Conservation (phyloP, 2,329 filamentous ascomycete genomes). For the Xylaria hypoxylon region DNA sequence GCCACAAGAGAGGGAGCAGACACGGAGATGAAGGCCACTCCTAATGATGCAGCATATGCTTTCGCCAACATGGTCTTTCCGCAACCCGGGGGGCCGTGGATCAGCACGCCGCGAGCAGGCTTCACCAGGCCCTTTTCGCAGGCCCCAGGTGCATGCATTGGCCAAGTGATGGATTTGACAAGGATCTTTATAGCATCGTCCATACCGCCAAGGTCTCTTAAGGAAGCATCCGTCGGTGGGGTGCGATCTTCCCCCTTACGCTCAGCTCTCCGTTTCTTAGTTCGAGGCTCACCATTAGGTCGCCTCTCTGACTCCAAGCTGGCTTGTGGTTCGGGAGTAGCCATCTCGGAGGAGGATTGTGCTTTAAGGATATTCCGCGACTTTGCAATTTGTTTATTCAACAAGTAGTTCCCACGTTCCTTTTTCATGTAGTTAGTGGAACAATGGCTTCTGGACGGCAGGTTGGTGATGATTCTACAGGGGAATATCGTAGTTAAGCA, state of each 20-base stretch:
- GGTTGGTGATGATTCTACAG: background rate
- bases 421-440: slow-evolving; percentile 30
- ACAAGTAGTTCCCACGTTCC: slow-evolving; percentile 51
- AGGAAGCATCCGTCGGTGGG: slow-evolving; percentile 73
- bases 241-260: slow-evolving; percentile 64
- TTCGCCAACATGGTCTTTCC: slow-evolving; percentile 88
- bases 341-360: slow-evolving; percentile 42
- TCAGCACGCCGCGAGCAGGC: slow-evolving; percentile 77
- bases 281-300: slow-evolving; percentile 72
- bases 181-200: slow-evolving; percentile 77
- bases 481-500: background rate
- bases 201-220: slow-evolving; percentile 81
- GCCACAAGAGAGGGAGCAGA: slow-evolving; percentile 84
- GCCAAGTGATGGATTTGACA: slow-evolving; percentile 77
- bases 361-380: slow-evolving; percentile 53
- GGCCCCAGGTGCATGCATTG: slow-evolving; percentile 74
- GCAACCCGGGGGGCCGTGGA: slow-evolving; percentile 87
- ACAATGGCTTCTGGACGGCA: background rate
- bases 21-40: slow-evolving; percentile 83
- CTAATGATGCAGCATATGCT: slow-evolving; percentile 80
- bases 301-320: slow-evolving; percentile 61
- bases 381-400: slow-evolving; percentile 58
- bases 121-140: slow-evolving; percentile 75
- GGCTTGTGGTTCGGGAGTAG: slow-evolving; percentile 38
- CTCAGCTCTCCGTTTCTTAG: slow-evolving; percentile 72